Conservation (phyloP, 2,329 filamentous ascomycete genomes). For the Elsinoe necatrix region DNA sequence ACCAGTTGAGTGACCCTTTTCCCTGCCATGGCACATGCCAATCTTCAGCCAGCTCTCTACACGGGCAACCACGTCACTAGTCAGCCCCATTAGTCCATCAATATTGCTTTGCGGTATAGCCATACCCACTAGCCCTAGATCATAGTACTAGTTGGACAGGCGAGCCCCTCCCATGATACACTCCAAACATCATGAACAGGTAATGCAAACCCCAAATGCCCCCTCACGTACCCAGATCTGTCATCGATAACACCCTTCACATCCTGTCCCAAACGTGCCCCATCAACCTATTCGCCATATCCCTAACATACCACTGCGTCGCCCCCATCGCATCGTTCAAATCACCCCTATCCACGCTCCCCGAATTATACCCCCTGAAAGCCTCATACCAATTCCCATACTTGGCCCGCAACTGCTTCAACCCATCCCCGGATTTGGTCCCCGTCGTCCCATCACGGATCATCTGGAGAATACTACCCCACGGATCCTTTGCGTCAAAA, state of each 20-base stretch:
- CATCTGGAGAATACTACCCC: conserved; percentile 13
- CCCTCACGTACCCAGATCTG: not conserved
- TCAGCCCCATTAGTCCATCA: too few species aligned
- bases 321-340: conserved; percentile 4
- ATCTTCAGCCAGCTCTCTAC: too few species aligned
- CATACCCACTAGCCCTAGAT: too few species aligned
- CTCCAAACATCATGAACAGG: too few species aligned
- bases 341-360: not conserved
- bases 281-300: conserved; percentile 11
- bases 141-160: too few species aligned
- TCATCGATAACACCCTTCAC: not conserved
- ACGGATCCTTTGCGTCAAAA: conserved; percentile 2
- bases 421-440: not conserved
- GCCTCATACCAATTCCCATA: conserved; percentile 12
- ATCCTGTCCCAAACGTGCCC: conserved; percentile 1
- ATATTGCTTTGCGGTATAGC: too few species aligned
- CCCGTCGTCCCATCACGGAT: conserved; percentile 9
- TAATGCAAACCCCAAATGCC: not conserved
- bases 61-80: too few species aligned
- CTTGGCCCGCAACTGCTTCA: conserved; percentile 17
- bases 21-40: too few species aligned
- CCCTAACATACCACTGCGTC: conserved; percentile 10
- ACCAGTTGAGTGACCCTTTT: too few species aligned
- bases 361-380: conserved; percentile 9
- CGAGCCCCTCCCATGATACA: too few species aligned